phyloP scores from a whole-genome alignment of 768 basidiomycete species.

The Agaricus blazei region DNA sequence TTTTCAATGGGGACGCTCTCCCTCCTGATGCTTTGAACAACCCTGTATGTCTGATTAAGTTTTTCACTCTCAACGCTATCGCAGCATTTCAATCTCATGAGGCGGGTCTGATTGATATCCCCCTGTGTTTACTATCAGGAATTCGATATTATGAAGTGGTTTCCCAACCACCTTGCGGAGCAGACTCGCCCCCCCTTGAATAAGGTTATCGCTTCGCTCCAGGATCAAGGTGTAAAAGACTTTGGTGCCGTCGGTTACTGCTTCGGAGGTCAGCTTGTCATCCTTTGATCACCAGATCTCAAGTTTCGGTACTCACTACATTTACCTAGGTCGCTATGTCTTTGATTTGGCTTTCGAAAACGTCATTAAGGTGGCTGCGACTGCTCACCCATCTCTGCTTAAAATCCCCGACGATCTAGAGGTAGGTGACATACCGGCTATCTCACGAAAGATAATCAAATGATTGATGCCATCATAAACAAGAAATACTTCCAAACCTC shows the following conservation, averaged over 20 bases:
- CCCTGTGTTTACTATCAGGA: constrained; percentile 10
- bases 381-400: constrained; percentile 62
- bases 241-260: constrained; percentile 69
- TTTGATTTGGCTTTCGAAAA: constrained; percentile 61
- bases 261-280: constrained; percentile 45
- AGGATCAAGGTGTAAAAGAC: constrained; percentile 49
- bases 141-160: constrained; percentile 40
- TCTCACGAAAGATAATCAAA: neutral
- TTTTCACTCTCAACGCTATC: too few species aligned
- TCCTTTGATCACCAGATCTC: neutral
- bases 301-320: too few species aligned
- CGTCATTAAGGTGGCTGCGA: constrained; percentile 40
- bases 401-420: constrained; percentile 56
- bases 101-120: too few species aligned
- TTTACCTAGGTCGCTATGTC: constrained; percentile 40
- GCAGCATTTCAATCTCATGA: too few species aligned
- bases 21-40: constrained; percentile 3
- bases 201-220: constrained; percentile 52
- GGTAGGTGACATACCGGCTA: constrained; percentile 24
- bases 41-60: neutral
- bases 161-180: constrained; percentile 32
- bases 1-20: constrained; percentile 9
- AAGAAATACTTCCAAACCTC: constrained; percentile 44
- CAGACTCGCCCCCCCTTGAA: constrained; percentile 46
- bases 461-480: neutral